Evolutionary conservation across 257 asterid species (phyloP), one percentile per base, ranked within the genome.

Genomic region (Osmanthus fragrans): DNA sequence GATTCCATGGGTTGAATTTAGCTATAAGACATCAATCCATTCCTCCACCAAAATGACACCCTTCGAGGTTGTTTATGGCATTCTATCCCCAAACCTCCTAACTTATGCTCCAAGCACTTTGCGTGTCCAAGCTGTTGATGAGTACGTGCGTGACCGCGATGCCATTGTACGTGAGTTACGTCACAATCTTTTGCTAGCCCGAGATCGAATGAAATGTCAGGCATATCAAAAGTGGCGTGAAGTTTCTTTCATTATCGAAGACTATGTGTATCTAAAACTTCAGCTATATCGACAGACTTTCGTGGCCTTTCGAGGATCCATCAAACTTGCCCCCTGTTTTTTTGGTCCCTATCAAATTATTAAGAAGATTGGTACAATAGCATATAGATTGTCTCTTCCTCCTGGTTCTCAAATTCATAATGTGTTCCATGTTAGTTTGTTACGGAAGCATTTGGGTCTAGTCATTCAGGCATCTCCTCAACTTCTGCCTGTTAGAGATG

Each of bases 271-370:
- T 27, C 13, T 29, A 8, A 51, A 30, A 56, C 47, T 51, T 6
- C 70, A 51, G 13, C 78, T 72, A 6, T 60, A 74, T 47, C 21
- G 37, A 34, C 56, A 74, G 54, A 56, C 54, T 12, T 58, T 5
- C 0, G n/a, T 74, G 36, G 71, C 70, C 0, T 23, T 56, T 58
- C 32, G 78, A 7, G 15, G 8, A 2, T 32, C 27, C 2, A 18
- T 60, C 4, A 56, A 58, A 0, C 33, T 74, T 4, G 32, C 30
- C 5, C 56, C 54, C 4, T 25, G 76, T 8, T 47, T 11, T 27
- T 72, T n/a, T 23, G 76, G 66, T 1, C 76, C 67, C 3, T 72
- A n/a, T 19, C 10, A 10, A 23, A 23, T 74, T 0, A 1, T 10
- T 36, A 39, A 23, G 2, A 74, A 74, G 25, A 13, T 74, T 2